These are phyloP conservation scores for Sphagnum tenellum DNA, from an alignment of 225 moss, liverwort and hornwort genomes.

Conservation along the genomic window DNA sequence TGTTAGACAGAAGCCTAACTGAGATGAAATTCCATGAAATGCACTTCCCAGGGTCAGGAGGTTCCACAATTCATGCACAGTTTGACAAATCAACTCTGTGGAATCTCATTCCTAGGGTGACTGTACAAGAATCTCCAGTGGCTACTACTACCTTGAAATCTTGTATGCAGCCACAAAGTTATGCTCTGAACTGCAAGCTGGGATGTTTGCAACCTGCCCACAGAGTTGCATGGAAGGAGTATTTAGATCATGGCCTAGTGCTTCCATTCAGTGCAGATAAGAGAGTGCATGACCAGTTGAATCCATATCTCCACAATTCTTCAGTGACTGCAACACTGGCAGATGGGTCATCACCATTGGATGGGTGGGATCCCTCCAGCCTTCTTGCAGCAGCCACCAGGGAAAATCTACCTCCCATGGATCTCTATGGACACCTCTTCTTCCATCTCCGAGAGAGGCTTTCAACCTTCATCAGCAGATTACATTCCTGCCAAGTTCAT, in stretches of 20 bases:
- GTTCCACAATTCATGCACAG: background rate
- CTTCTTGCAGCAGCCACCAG: background rate
- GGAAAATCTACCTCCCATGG: background rate
- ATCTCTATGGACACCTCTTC: slow-evolving; percentile 4
- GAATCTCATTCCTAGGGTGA: background rate
- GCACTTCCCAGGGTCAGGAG: background rate
- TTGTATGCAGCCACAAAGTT: background rate
- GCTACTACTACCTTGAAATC: background rate
- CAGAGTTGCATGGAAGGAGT: slow-evolving; percentile 1
- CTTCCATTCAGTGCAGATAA: slow-evolving; percentile 2
- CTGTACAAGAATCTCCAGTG: background rate
- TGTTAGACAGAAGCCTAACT: background rate
- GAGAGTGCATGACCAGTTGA: background rate
- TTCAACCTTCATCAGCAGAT: slow-evolving; percentile 2
- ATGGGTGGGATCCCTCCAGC: background rate
- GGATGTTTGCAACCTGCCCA: slow-evolving; percentile 2
- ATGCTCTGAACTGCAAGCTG: background rate
- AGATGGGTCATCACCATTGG: background rate
- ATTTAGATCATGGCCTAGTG: background rate
- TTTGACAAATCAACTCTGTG: background rate
- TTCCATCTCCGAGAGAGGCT: slow-evolving; percentile 2
- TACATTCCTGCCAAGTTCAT: slow-evolving; percentile 1
- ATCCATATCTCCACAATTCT: background rate
- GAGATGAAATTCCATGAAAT: background rate
- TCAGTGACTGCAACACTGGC: background rate